Conservation (phyloP, 306 rosid genomes). For the Hippophae rhamnoides region DNA sequence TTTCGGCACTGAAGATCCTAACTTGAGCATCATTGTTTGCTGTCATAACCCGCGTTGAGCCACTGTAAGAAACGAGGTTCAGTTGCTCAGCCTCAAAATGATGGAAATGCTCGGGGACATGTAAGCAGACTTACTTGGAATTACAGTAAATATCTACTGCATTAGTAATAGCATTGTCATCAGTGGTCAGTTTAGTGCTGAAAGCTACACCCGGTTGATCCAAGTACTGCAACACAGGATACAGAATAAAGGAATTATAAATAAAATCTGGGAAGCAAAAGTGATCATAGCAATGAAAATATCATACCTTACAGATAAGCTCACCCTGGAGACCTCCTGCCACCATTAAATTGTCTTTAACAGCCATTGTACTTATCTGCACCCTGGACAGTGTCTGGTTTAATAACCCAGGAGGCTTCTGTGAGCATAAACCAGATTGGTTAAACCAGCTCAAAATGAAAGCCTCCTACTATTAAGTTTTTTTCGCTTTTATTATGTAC, state of each 20-base stretch:
- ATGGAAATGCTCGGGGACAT: background rate
- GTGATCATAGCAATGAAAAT: background rate
- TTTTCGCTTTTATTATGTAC: no score
- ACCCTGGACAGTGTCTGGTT: conserved; percentile 65
- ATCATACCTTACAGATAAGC: conserved; percentile 83
- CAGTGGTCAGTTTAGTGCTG: conserved; percentile 68
- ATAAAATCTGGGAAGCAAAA: background rate
- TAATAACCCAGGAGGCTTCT: conserved; percentile 49
- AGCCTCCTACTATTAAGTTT: background rate
- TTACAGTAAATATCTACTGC: conserved; percentile 65
- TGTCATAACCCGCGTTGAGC: conserved; percentile 52
- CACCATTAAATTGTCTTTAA: conserved; percentile 64
- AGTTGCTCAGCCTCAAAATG: conserved; percentile 8
- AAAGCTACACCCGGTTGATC: conserved; percentile 60
- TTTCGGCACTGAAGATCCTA: conserved; percentile 55
- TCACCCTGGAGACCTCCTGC: conserved; percentile 96
- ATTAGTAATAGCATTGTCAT: conserved; percentile 82
- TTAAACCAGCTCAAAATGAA: background rate
- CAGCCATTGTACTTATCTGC: conserved; percentile 94
- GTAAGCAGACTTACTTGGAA: conserved; percentile 34
- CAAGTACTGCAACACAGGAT: conserved; percentile 41
- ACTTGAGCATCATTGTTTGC: conserved; percentile 90
- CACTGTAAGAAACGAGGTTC: conserved; percentile 40
- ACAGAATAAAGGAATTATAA: conserved; percentile 9
- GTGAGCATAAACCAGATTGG: conserved; percentile 12